Percentiles rank a stretch among this genome's conserved stretches.
phyloP scores from a whole-genome alignment of 2,329 filamentous ascomycete species.

The Penicillium concentricum region DNA sequence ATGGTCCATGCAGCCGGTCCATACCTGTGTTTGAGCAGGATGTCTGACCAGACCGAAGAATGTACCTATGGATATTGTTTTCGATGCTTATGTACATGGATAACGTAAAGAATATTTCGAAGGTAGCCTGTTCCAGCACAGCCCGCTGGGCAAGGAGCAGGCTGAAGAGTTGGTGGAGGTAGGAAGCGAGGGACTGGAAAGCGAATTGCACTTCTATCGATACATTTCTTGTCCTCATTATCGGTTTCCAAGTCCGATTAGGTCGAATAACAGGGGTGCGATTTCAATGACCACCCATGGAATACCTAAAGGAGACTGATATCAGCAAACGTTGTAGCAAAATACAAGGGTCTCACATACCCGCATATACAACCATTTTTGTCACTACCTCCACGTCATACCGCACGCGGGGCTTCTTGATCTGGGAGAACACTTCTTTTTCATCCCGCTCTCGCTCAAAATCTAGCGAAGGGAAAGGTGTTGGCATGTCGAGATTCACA shows the following conservation, averaged over 20 bases:
- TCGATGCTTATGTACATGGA: constrained; percentile 23
- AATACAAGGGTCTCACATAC: constrained; percentile 49
- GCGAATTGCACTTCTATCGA: background rate
- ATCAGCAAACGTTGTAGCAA: constrained; percentile 9
- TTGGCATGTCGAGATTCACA: constrained; percentile 29
- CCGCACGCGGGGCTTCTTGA: constrained; percentile 82
- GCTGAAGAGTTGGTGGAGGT: background rate
- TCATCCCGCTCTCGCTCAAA: constrained; percentile 54
- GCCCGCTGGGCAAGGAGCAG: constrained; percentile 15
- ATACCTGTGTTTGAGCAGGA: background rate
- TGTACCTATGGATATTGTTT: constrained; percentile 12
- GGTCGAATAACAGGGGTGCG: constrained; percentile 71
- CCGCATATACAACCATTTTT: constrained; percentile 90
- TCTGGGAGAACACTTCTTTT: constrained; percentile 76
- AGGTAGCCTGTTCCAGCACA: constrained; percentile 10
- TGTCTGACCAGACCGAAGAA: background rate
- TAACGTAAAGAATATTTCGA: constrained; percentile 8
- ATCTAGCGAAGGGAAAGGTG: constrained; percentile 27
- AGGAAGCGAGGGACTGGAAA: background rate
- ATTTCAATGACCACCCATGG: constrained; percentile 75
- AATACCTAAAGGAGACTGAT: constrained; percentile 59
- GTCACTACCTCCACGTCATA: constrained; percentile 99
- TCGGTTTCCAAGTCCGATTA: constrained; percentile 26
- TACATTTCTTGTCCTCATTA: background rate
- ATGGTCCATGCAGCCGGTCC: background rate